These are phyloP conservation scores for Phytophthora pseudosyringae DNA, from an alignment of 352 stramenopile genomes.

Conservation along the genomic window DNA sequence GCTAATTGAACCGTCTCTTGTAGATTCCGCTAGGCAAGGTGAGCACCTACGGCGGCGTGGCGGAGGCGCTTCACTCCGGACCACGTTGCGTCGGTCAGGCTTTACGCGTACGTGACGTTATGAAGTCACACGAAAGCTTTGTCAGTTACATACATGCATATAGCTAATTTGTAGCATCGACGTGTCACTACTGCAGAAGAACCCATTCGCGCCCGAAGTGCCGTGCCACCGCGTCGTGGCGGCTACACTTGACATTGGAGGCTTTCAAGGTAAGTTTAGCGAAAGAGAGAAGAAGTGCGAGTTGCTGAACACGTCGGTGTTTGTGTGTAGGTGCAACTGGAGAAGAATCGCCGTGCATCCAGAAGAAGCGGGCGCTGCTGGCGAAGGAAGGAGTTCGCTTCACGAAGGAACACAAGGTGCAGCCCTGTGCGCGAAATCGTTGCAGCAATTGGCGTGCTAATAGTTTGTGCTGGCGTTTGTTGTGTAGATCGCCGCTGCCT, in stretches of 20 bases:
- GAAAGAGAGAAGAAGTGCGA: background rate
- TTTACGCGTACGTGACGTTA: constrained; percentile 50
- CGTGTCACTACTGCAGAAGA: constrained; percentile 51
- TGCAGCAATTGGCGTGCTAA: too few species aligned
- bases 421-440: too few species aligned
- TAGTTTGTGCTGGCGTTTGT: too few species aligned
- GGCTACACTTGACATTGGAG: constrained; percentile 63
- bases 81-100: constrained; percentile 75
- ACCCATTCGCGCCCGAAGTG: constrained; percentile 79
- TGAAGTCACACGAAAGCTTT: background rate
- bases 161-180: background rate
- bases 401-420: constrained; percentile 61
- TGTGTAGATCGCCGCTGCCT: constrained; percentile 48
- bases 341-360: constrained; percentile 65
- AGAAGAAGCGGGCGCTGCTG: constrained; percentile 71
- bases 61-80: constrained; percentile 61
- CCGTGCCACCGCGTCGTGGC: constrained; percentile 80
- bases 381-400: constrained; percentile 72
- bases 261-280: constrained; percentile 64
- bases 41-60: constrained; percentile 76
- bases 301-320: background rate
- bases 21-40: constrained; percentile 82
- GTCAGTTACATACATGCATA: background rate
- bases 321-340: constrained; percentile 51
- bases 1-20: background rate